Evolutionary conservation across 495 filamentous ascomycete species (phyloP), one percentile per base, ranked within the genome.

Genomic region (Patellaria atrata): DNA sequence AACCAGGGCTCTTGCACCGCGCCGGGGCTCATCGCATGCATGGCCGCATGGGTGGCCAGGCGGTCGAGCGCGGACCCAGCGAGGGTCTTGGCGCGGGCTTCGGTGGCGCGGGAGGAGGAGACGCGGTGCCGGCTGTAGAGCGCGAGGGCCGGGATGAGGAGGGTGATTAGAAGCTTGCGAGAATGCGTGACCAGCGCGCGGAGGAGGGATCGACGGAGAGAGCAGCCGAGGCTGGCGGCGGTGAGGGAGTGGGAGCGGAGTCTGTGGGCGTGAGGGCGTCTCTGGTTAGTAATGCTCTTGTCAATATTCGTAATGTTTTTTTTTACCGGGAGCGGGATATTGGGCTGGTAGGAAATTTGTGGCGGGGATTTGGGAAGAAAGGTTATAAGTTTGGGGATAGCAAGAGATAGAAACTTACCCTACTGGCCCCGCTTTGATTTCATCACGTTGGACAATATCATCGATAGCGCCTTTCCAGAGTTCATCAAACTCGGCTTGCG

Each of bases 161-260:
- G 58, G 58, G 89, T 47, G 67, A 72, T 49, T 65, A 71, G 68
- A 93, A 94, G 71, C 69, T 77, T 64, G 73, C 91, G 64, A 82
- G 89, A 73, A 94, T 96, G 71, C 77, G 79, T 70, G 70, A 81
- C 75, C 82, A 94, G 58, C 68, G 87, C 73, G 73, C 80, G 77
- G 65, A 81, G 72, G 71, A 91, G 61, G 63, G 83, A 84, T 64
- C 86, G 75, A 64, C 71, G 72, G 81, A 86, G 47, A 62, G 82
- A 72, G 65, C 91, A 99, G 62, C 57, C 50, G 75, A 93, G 65
- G 61, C 85, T 69, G 75, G 96, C 64, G 50, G 77, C 69, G 68
- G 82, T 75, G 75, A 89, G 77, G 63, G 85, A 92, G 65, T 63
- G 70, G 60, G 75, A 67, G 40, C 70, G 66, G 63, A 83, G 70